Base-by-base conservation (phyloP, 176 grass and related monocot species). In the Oryza glumipatula region DNA sequence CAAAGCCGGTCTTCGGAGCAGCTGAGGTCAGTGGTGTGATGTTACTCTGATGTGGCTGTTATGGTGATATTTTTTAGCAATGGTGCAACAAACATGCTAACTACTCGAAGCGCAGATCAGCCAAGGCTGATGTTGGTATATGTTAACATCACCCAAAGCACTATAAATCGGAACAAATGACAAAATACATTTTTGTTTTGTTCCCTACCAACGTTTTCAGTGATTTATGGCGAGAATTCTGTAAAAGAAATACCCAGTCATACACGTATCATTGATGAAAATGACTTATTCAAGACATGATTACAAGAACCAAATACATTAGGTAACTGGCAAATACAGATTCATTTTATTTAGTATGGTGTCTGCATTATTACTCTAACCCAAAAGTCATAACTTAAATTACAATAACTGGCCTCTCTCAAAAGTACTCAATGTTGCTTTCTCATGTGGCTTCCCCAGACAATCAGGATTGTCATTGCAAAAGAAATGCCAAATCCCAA, bases 401-500 rank as follows among this genome's bases (percentile, higher is more conserved):
- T 60, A 60, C 19, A 60, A 60, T 10, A 60, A 3, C 3, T 60
- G 56, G 19, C 51, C 51, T 22, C 19, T 60, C 19, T 60, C 56
- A 60, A 60, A n/a, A 60, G 16, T 56, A 56, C 51, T 19, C 15
- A 54, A 1, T 4, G 6, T 56, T 19, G 0, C 5, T 19, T 56
- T 56, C 16, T 56, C 51, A 19, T 56, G 2, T 2, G 1, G 1
- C 51, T 56, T 56, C 51, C 51, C 38, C 60, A 47, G 30, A 67
- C 65, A 7, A 32, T 11, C 11, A 13, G 24, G 7, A 49, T 35
- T 9, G 24, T 45, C 23, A 49, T 65, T 36, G 41, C 72, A 74
- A 83, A 83, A 0, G 10, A 33, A 15, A 67, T 0, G 0, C 16
- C 58, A 65, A 83, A 83, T 72, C 71, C 81, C 60, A 75, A 11